Evolutionary conservation across 2,329 filamentous ascomycete species (phyloP), one percentile per base, ranked within the genome.

Genomic region (Teratosphaeria nubilosa): DNA sequence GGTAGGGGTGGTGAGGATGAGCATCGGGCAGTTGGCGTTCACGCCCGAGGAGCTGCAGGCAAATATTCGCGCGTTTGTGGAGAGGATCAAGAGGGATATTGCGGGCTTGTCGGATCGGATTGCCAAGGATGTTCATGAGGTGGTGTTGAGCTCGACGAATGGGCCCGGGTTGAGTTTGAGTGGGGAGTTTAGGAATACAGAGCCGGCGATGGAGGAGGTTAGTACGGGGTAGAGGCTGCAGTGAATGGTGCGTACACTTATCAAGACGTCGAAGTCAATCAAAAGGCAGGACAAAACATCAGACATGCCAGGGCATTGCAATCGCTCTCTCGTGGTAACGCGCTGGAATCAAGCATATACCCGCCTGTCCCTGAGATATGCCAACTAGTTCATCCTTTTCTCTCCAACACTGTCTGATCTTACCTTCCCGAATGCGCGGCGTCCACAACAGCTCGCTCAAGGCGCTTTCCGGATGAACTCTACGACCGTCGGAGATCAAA

Each of bases 1-100:
- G 65, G 75, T 86, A 64, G 94, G 91, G 16, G 89, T 94, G 31
- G 83, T 99, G 57, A 82, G 91, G 60, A 83, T 97, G 80, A 86
- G 91, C n/a, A 83, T 99, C 61, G 94, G 92, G 5, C 91, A 96
- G 76, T 75, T 99, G 70, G 87, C 84, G 1, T 95, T 95, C 75
- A 89, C 90, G 6, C 91, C 94, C 2, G 86, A 94, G 67, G 85
- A 94, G 80, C 76, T 99, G 75, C 83, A 86, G 70, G 84, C 84
- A 63, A 99, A 99, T 72, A 81, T 99, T 72, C 87, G 86, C 75
- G 78, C 84, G 25, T 84, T 96, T 62, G 79, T 97, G 68, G 81
- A 81, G 24, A 80, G 85, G 67, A 72, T 97, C 65, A 95, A 90
- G 82, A 84, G 83, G 67, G 90, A 96, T 70, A 86, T 91, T 53